phyloP scores from a whole-genome alignment of 78 protist genomes.

The Monocercomonoides exilis region DNA sequence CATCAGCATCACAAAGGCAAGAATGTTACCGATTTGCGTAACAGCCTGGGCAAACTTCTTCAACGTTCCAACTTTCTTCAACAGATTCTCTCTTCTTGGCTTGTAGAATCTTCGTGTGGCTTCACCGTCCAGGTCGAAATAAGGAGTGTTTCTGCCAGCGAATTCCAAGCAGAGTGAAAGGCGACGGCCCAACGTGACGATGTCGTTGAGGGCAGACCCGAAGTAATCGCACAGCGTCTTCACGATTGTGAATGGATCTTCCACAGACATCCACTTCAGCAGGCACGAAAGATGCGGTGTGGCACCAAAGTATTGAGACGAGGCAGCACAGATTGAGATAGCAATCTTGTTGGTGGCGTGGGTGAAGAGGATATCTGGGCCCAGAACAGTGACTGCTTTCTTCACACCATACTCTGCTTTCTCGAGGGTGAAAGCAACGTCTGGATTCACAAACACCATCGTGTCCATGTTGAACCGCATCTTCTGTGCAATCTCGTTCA shows the following conservation, averaged over 20 bases:
- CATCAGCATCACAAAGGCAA: not conserved
- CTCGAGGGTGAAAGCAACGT: too few species aligned
- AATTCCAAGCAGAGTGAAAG: not conserved
- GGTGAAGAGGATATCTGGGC: not conserved
- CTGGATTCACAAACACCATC: not conserved
- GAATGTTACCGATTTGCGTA: not conserved
- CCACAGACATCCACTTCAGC: not conserved
- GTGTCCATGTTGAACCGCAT: not conserved
- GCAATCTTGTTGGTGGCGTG: too few species aligned
- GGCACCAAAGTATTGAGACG: not conserved
- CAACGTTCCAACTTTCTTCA: not conserved
- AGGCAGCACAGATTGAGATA: too few species aligned
- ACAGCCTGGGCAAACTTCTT: not conserved
- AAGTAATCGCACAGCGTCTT: too few species aligned
- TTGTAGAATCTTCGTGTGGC: too few species aligned
- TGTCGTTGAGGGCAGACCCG: too few species aligned
- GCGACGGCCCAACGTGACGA: not conserved
- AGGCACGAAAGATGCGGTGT: not conserved
- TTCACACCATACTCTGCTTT: not conserved
- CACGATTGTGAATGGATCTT: not conserved
- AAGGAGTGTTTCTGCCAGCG: not conserved
- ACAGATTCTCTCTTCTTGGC: not conserved
- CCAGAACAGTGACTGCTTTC: not conserved
- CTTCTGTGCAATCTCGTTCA: not conserved
- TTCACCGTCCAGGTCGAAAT: not conserved